phyloP scores from a whole-genome alignment of 2,329 filamentous ascomycete species.

The Helminthosporium solani region DNA sequence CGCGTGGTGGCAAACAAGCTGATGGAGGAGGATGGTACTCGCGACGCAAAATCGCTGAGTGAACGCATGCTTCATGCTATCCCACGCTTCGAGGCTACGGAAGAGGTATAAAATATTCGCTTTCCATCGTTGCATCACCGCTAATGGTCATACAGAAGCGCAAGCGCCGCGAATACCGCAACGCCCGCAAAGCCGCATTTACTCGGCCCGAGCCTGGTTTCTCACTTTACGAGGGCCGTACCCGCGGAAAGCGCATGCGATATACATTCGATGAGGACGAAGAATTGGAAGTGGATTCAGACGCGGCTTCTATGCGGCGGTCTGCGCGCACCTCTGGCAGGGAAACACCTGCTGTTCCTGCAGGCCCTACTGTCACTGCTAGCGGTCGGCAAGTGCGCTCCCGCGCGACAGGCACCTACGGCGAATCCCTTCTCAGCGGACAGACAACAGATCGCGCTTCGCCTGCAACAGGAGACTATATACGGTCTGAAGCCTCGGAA shows the following conservation, averaged over 20 bases:
- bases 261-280: constrained; percentile 96
- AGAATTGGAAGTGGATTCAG: constrained; percentile 68
- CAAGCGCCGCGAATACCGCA: constrained; percentile 86
- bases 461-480: constrained; percentile 46
- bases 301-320: constrained; percentile 62
- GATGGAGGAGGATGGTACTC: constrained; percentile 72
- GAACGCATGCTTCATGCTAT: constrained; percentile 77
- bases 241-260: constrained; percentile 91
- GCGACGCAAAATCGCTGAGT: constrained; percentile 75
- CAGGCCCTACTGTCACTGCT: constrained; percentile 69
- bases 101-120: constrained; percentile 64
- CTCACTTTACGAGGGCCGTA: constrained; percentile 93
- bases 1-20: constrained; percentile 74
- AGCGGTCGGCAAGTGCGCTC: constrained; percentile 83
- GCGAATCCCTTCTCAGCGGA: constrained; percentile 60
- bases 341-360: constrained; percentile 69
- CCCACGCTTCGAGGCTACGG: constrained; percentile 87
- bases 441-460: constrained; percentile 47
- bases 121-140: not conserved
- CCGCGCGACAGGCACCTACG: constrained; percentile 61
- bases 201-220: constrained; percentile 83
- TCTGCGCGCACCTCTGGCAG: constrained; percentile 69
- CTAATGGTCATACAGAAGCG: constrained; percentile 67
- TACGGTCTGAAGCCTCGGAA: constrained; percentile 48
- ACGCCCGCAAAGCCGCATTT: constrained; percentile 83